Base-by-base conservation (phyloP, 805 yeast genomes). In the Barnettozyma wickerhamii region DNA sequence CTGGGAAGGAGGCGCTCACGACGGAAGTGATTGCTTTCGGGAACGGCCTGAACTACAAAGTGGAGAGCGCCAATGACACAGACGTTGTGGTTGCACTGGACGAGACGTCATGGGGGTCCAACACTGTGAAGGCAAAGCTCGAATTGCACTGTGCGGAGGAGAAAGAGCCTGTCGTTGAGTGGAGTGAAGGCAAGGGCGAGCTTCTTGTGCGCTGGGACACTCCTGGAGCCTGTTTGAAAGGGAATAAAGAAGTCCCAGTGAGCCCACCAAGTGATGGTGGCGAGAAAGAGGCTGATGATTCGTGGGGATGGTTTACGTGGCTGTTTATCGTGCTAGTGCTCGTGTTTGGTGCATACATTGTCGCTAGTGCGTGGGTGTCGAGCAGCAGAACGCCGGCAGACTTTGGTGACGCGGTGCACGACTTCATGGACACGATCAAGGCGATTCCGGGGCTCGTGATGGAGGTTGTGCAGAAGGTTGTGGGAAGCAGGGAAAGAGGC, bases 261-360 rank as follows among this genome's bases (percentile, higher is more conserved):
- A n/a, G n/a, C 6, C 44, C 44, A 14, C 44, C 44, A 9, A 36
- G 52, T 27, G 60, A 62, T 26, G 45, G 30, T 13, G 37, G 40
- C 6, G 30, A 43, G 29, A 60, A 61, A 30, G 50, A 60, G 13
- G 51, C 50, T 4, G 55, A 60, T 37, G 59, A 59, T 23, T 68
- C 78, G 36, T 79, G 91, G 81, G 93, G 95, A 39, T 77, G 90
- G 73, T 77, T 90, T 58, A 76, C 89, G 3, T 86, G 91, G 81
- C 55, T 88, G 9, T 86, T 90, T 56, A 80, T 90, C 50, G 64
- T 89, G 45, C 62, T 81, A 49, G 85, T 86, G 14, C 62, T 91
- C 26, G 74, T 75, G 34, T 71, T 84, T 51, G 80, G 88, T 34
- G 77, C 79, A 31, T 90, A 86, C 60, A 74, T 84, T 19, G 74